Conservation (phyloP, 2,329 filamentous ascomycete genomes). For the Phaeosphaeria sp. region DNA sequence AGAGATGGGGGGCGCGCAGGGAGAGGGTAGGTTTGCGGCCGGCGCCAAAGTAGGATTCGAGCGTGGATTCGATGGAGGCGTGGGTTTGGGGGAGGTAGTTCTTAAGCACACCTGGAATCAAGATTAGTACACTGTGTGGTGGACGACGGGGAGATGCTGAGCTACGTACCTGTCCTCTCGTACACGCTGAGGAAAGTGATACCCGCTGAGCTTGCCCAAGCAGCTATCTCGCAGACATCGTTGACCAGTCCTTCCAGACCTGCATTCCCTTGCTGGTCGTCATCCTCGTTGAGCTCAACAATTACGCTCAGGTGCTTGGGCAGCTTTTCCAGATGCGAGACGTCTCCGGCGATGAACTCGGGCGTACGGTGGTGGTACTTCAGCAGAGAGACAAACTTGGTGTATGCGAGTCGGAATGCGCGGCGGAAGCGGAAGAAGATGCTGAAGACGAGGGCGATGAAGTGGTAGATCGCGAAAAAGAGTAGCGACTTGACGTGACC, state of each 20-base stretch:
- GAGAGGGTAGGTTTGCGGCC: slow-evolving; percentile 71
- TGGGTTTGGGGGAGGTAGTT: slow-evolving; percentile 86
- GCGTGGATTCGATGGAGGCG: slow-evolving; percentile 76
- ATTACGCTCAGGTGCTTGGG: slow-evolving; percentile 90
- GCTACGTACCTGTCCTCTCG: slow-evolving; percentile 78
- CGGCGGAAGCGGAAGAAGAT: slow-evolving; percentile 84
- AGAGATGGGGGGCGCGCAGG: slow-evolving; percentile 73
- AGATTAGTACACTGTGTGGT: background rate
- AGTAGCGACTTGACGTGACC: slow-evolving; percentile 67
- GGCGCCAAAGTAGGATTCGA: slow-evolving; percentile 86
- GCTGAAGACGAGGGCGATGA: slow-evolving; percentile 83
- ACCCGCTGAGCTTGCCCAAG: slow-evolving; percentile 90
- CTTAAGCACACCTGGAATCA: slow-evolving; percentile 76
- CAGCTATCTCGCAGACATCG: slow-evolving; percentile 88
- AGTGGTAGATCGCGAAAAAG: slow-evolving; percentile 69
- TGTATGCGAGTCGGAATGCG: slow-evolving; percentile 77
- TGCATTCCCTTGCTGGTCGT: slow-evolving; percentile 68
- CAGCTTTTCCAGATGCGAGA: slow-evolving; percentile 73
- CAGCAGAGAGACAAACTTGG: slow-evolving; percentile 79
- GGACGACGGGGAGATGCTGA: background rate
- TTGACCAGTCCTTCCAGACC: slow-evolving; percentile 85
- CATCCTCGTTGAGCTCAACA: slow-evolving; percentile 71
- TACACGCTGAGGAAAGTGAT: slow-evolving; percentile 90
- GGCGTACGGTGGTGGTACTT: slow-evolving; percentile 97
- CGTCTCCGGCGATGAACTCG: slow-evolving; percentile 87